Evolutionary conservation across 2,329 filamentous ascomycete genomes (phyloP).

Genomic region (Arachnomyces sp.): DNA sequence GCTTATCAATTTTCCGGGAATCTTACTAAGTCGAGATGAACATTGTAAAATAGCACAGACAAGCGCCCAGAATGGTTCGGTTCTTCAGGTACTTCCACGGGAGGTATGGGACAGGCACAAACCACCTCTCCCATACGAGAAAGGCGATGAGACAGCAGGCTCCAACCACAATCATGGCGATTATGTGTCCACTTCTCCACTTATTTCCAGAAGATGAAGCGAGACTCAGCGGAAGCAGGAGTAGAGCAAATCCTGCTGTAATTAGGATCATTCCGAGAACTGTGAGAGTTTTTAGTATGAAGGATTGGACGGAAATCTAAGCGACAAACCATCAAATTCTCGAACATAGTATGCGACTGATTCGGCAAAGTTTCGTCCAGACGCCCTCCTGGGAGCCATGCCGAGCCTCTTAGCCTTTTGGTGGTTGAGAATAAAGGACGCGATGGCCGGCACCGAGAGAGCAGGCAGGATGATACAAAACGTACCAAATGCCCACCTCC

Average conservation of each 20-base stretch:
- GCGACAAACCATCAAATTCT: slow-evolving; percentile 52
- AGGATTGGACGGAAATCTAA: neutral
- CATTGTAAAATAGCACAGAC: slow-evolving; percentile 23
- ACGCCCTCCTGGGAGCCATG: slow-evolving; percentile 36
- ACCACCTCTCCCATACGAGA: slow-evolving; percentile 44
- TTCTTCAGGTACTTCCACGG: slow-evolving; percentile 38
- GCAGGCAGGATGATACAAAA: slow-evolving; percentile 55
- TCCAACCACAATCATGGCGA: slow-evolving; percentile 49
- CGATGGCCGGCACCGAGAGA: slow-evolving; percentile 48
- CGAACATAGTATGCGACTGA: slow-evolving; percentile 48
- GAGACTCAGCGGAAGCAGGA: slow-evolving; percentile 59
- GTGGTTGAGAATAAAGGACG: slow-evolving; percentile 49
- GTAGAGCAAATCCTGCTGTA: slow-evolving; percentile 52
- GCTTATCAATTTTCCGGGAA: neutral
- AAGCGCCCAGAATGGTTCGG: slow-evolving; percentile 24
- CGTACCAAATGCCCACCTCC: slow-evolving; percentile 57
- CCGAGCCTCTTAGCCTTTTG: slow-evolving; percentile 50
- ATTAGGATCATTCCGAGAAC: slow-evolving; percentile 55
- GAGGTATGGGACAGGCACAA: slow-evolving; percentile 46
- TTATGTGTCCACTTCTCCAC: slow-evolving; percentile 41
- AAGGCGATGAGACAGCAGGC: slow-evolving; percentile 47
- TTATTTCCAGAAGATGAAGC: slow-evolving; percentile 29
- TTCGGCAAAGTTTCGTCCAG: slow-evolving; percentile 41
- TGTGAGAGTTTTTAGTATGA: slow-evolving; percentile 11
- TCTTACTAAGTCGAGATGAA: slow-evolving; percentile 21